These are phyloP conservation scores for Gynandropsis gynandra DNA, from an alignment of 345 rosid species.

Conservation along the genomic window DNA sequence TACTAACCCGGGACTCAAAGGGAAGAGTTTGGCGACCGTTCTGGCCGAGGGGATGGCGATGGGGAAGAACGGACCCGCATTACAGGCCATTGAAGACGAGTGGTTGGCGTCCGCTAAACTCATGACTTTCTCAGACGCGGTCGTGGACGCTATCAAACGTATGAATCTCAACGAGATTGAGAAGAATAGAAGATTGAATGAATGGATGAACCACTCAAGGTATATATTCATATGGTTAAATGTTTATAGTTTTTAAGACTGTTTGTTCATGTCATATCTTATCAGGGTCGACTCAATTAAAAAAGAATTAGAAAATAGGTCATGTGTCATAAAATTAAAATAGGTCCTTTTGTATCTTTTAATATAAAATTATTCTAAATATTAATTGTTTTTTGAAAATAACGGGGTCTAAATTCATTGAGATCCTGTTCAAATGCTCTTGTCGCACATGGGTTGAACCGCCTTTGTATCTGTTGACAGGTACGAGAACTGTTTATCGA, in stretches of 20 bases:
- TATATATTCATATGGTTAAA: constrained; percentile 1
- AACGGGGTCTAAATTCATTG: too few species aligned
- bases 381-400: too few species aligned
- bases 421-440: too few species aligned
- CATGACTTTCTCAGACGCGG: constrained; percentile 71
- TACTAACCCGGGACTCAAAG: constrained; percentile 64
- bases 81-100: constrained; percentile 75
- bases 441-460: too few species aligned
- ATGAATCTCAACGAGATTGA: constrained; percentile 53
- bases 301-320: too few species aligned
- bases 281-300: too few species aligned
- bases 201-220: constrained; percentile 64
- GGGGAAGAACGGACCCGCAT: constrained; percentile 67
- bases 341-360: too few species aligned
- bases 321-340: too few species aligned
- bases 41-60: constrained; percentile 69
- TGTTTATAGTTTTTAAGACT: too few species aligned
- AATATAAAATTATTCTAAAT: neutral
- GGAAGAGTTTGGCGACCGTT: constrained; percentile 55
- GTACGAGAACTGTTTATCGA: constrained; percentile 59
- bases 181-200: constrained; percentile 49
- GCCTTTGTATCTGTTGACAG: too few species aligned
- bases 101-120: constrained; percentile 72
- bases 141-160: constrained; percentile 48
- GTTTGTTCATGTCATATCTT: too few species aligned